These are phyloP conservation scores for Carex arenaria DNA, from an alignment of 202 grass and related monocot genomes.

Conservation along the genomic window DNA sequence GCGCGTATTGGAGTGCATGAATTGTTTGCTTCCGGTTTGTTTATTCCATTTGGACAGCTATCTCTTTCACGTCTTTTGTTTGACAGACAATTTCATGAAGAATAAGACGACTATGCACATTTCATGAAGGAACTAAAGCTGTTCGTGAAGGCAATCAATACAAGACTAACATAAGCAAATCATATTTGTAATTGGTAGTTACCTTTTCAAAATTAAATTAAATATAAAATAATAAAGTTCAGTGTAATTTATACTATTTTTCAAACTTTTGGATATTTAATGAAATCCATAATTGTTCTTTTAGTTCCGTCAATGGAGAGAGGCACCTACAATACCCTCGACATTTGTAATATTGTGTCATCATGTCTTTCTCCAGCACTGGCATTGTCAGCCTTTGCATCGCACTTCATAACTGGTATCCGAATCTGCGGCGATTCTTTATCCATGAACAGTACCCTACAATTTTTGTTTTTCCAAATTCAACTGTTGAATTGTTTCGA, in stretches of 20 bases:
- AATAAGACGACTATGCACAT: not conserved
- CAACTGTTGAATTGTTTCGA: too few species aligned
- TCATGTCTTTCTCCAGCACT: too few species aligned
- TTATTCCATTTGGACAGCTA: conserved; percentile 3
- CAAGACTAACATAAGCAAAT: not conserved
- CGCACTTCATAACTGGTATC: too few species aligned
- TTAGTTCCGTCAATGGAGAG: too few species aligned
- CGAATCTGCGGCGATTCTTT: too few species aligned
- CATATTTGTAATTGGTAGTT: not conserved
- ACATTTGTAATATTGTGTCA: too few species aligned
- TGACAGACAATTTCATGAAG: not conserved
- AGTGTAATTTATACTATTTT: not conserved
- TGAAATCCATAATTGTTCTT: not conserved
- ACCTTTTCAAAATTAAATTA: not conserved
- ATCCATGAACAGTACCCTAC: too few species aligned
- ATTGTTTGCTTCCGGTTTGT: not conserved
- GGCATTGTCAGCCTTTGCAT: too few species aligned
- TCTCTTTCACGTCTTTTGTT: not conserved
- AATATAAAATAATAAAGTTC: not conserved
- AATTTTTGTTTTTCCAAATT: too few species aligned
- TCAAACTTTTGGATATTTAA: not conserved
- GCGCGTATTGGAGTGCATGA: not conserved
- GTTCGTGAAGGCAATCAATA: not conserved
- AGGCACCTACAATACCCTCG: too few species aligned
- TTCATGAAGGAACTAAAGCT: not conserved